Evolutionary conservation across 371 early-diverging fungal genomes (phyloP), one percentile per base, ranked within the genome.

Genomic region (Mortierella sp.): DNA sequence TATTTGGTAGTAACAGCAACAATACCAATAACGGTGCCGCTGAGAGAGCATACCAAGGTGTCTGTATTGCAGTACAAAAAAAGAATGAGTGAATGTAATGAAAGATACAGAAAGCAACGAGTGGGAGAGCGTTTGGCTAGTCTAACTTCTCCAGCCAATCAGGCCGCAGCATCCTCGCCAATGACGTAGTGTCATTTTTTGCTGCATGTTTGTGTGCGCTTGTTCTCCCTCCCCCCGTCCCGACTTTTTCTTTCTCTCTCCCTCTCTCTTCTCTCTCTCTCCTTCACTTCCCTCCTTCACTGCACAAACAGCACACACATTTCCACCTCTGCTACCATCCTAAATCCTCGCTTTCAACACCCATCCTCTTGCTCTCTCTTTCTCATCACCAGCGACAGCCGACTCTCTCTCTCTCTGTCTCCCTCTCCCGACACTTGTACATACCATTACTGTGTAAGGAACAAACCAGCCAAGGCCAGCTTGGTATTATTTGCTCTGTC

Each of bases 111-210:
- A 55, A 26, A 21, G 26, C n/a, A 0, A 54, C 6, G 64, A 64
- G 37, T 21, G 59, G 31, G 40, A 21, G 64, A 61, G 64, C 37
- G 10, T 31, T 64, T 37, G 34, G 64, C 64, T 64, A 21, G 64
- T 14, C 70, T 44, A 46, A 13, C n/a, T 46, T 3, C 70, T 46
- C 16, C 46, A 70, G 70, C 70, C 70, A 70, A 70, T 70, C 46
- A 70, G 13, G n/a, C 24, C 8, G 0, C 70, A 14, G 14, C 0
- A 9, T 13, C 24, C 16, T 46, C 70, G 70, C 46, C 46, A 44
- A 70, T 70, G 70, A 70, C 70, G 70, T 70, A 70, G 64, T 37
- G 19, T 34, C 34, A 34, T 37, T 64, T 64, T 61, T 64, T 64
- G 34, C 16, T 34, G 21, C 19, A 16, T 37, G 5, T 34, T 3